Evolutionary conservation across 1,139 yeast genomes (phyloP).

Genomic region (Lizanozyma gosingica): DNA sequence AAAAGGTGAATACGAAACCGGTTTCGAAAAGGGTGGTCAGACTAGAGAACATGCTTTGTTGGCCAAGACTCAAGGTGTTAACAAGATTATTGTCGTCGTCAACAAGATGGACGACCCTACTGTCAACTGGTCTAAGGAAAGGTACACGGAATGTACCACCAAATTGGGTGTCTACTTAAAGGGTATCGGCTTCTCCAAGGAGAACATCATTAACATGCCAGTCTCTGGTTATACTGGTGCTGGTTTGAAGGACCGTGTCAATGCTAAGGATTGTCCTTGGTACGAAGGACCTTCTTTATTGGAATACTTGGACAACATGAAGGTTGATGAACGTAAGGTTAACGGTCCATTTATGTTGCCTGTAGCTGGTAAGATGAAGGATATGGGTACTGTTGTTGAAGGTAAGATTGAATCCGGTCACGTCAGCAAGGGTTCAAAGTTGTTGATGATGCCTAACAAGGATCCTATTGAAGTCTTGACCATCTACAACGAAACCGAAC

Average conservation of each 20-base stretch:
- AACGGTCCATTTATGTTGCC: constrained; percentile 98
- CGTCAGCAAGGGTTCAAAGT: constrained; percentile 65
- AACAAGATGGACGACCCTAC: constrained; percentile 99
- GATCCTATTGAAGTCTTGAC: constrained; percentile 73
- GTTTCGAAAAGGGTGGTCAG: constrained; percentile 98
- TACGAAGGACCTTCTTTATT: constrained; percentile 86
- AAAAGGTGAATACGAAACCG: constrained; percentile 98
- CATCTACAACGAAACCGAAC: constrained; percentile 91
- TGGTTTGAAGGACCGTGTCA: constrained; percentile 82
- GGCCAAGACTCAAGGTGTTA: constrained; percentile 98
- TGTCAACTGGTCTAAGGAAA: constrained; percentile 89
- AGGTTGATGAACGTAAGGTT: constrained; percentile 74
- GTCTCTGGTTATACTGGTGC: constrained; percentile 98
- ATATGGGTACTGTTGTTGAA: constrained; percentile 93
- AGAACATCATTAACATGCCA: constrained; percentile 88
- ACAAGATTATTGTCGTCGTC: constrained; percentile 84
- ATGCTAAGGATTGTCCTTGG: constrained; percentile 75
- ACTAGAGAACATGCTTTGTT: constrained; percentile 97
- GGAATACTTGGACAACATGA: constrained; percentile 80
- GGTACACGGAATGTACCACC: constrained; percentile 90
- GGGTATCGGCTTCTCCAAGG: constrained; percentile 85
- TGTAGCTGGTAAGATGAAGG: constrained; percentile 88
- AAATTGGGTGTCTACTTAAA: constrained; percentile 71
- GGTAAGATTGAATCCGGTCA: constrained; percentile 98
- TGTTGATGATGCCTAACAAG: constrained; percentile 90